Conservation (phyloP, 331 rosid species). For the Quercus tomentella region DNA sequence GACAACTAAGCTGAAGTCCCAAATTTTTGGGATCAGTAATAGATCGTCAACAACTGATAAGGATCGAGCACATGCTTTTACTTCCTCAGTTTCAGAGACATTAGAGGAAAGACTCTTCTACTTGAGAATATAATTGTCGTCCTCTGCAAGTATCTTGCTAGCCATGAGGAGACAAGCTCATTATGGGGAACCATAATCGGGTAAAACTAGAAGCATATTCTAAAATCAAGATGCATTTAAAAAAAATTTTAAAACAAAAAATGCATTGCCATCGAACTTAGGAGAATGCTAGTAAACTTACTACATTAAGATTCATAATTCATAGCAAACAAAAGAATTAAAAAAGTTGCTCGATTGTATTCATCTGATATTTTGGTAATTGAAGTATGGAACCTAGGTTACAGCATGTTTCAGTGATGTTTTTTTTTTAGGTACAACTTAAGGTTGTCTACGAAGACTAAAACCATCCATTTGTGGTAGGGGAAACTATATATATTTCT, state of each 20-base stretch:
- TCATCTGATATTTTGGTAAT: slow-evolving; percentile 15
- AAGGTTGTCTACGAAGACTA: slow-evolving; percentile 15
- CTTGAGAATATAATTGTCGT: neutral
- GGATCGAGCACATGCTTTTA: too few species aligned
- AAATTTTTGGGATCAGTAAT: too few species aligned
- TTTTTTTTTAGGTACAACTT: slow-evolving; percentile 9
- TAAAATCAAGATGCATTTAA: too few species aligned
- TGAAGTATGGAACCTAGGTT: slow-evolving; percentile 17
- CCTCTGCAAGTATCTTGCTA: neutral
- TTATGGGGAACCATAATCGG: too few species aligned
- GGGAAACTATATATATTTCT: slow-evolving; percentile 29
- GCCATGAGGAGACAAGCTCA: neutral
- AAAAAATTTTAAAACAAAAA: neutral
- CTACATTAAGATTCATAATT: slow-evolving; percentile 9
- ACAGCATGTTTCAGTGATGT: slow-evolving; percentile 11
- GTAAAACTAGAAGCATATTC: too few species aligned
- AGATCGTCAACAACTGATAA: too few species aligned
- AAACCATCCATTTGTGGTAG: slow-evolving; percentile 24
- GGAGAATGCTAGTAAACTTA: neutral
- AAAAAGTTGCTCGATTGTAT: slow-evolving; percentile 15
- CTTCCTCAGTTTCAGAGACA: too few species aligned
- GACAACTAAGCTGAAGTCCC: too few species aligned
- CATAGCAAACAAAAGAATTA: slow-evolving; percentile 5
- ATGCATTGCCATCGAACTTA: neutral
- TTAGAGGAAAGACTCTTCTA: too few species aligned